Base-by-base conservation (phyloP, 352 stramenopile genomes). In the Phytophthora fragariae region DNA sequence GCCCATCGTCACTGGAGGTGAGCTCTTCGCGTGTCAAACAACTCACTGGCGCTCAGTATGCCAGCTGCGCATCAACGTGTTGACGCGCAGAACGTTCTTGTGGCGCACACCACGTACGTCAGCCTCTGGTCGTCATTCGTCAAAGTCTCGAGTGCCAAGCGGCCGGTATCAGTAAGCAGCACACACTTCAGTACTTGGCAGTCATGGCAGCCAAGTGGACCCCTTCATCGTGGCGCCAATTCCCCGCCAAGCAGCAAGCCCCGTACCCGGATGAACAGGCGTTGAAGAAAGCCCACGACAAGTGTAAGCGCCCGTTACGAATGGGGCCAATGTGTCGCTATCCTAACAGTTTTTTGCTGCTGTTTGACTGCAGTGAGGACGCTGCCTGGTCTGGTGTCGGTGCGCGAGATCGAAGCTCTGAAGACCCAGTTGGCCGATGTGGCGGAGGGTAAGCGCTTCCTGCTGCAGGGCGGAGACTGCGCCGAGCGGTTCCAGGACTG, bases 381-480 rank as follows among this genome's bases (percentile, higher is more conserved):
- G 47, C 75, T 97, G 50, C 91, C 91, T 33, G 97, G 97, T 2
- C 84, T 99, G 9, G 97, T 99, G 62, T 99, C 98, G 69, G 94
- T 98, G 62, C 94, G 92, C 62, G 98, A 99, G 84, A 97, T 99
- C 24, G 90, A 98, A 55, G 72, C 65, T 12, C 72, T 98, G n/a
- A 93, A 93, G 65, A 87, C 95, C 72, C 86, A 98, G 65, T 73
- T 99, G 54, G 96, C 94, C 1, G 92, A 98, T 49, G 97, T 98
- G 17, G 97, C 95, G 21, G 89, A 94, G 62, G 98, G 98, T 53
- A 97, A 99, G 79, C 95, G 97, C 63, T 99, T 99, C 79, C 77
- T 99, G 54, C 84, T 99, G 62, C 99, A 99, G 86, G 98, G 98
- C 50, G 98, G 98, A 15, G 98, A 99, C 87, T 99, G 97, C 81